Conservation (phyloP, 2,329 filamentous ascomycete species). For the Ophiostoma pallidulum region DNA sequence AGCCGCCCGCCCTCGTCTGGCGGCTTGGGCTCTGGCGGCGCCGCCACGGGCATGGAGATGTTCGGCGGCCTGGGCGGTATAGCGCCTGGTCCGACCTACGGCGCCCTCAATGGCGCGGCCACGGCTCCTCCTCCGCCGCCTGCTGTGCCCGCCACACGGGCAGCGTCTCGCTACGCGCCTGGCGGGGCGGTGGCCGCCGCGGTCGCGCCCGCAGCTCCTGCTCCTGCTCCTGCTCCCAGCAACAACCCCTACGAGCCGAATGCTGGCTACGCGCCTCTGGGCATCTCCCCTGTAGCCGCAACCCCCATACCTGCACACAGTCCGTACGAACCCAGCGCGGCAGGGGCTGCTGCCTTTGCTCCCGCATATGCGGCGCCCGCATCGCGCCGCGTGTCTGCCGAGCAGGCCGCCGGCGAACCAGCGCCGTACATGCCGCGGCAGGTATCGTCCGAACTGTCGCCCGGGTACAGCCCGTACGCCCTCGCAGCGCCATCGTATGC, state of each 20-base stretch:
- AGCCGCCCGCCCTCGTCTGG: conserved; percentile 63
- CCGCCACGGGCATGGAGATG: conserved; percentile 57
- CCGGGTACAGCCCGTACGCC: conserved; percentile 26
- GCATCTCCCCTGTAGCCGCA: neutral
- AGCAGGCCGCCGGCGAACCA: conserved; percentile 3
- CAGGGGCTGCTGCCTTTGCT: too few relatives aligned
- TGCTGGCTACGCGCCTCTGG: conserved; percentile 20
- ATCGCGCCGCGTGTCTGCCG: conserved; percentile 10
- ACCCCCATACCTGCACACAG: conserved; percentile 4
- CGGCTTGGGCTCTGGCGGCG: conserved; percentile 37
- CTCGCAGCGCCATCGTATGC: conserved; percentile 19
- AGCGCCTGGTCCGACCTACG: conserved; percentile 25
- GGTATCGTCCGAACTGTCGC: conserved; percentile 32
- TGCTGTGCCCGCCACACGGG: conserved; percentile 30
- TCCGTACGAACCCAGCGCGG: conserved; percentile 18
- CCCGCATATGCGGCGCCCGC: neutral
- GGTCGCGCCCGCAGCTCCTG: neutral
- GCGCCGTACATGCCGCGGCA: conserved; percentile 19
- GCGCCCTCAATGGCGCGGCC: conserved; percentile 9
- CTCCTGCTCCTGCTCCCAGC: neutral
- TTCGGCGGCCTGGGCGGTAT: conserved; percentile 46
- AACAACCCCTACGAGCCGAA: conserved; percentile 21
- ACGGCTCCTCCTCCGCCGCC: conserved; percentile 21
- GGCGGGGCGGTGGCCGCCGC: conserved; percentile 17
- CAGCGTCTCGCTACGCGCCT: conserved; percentile 43